Evolutionary conservation across 345 rosid genomes (phyloP).

Genomic region (Gossypium bickii): DNA sequence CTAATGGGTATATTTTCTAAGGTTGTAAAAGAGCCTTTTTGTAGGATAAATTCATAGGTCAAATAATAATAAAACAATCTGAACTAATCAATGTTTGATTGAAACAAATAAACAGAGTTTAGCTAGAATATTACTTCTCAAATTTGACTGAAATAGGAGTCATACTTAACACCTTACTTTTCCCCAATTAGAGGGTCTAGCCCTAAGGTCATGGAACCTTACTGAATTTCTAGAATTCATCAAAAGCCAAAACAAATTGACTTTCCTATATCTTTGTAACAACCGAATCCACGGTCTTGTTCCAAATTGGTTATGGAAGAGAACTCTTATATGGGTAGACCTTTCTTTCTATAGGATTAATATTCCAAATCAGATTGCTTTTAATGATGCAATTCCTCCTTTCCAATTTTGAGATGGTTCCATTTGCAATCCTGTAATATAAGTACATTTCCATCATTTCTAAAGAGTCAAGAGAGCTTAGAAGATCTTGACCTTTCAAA

Average conservation of each 20-base stretch:
- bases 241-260: conserved; percentile 1
- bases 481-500: neutral
- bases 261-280: neutral
- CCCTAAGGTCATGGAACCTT: neutral
- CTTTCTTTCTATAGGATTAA: neutral
- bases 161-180: no score
- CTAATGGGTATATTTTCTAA: no score
- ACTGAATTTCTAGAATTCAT: conserved; percentile 11
- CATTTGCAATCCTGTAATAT: neutral
- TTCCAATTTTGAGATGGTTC: neutral
- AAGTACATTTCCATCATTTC: neutral
- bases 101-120: no score
- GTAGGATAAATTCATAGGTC: no score
- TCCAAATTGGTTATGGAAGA: conserved; percentile 2
- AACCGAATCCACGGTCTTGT: neutral
- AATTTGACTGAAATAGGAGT: no score
- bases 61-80: no score
- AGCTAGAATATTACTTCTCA: no score
- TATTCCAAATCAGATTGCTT: neutral
- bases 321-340: neutral
- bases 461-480: neutral
- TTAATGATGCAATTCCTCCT: neutral
- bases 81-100: no score
- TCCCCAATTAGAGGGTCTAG: neutral
- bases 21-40: no score